Evolutionary conservation across 2,329 filamentous ascomycete species (phyloP).

Genomic region (Penicillium sp.): DNA sequence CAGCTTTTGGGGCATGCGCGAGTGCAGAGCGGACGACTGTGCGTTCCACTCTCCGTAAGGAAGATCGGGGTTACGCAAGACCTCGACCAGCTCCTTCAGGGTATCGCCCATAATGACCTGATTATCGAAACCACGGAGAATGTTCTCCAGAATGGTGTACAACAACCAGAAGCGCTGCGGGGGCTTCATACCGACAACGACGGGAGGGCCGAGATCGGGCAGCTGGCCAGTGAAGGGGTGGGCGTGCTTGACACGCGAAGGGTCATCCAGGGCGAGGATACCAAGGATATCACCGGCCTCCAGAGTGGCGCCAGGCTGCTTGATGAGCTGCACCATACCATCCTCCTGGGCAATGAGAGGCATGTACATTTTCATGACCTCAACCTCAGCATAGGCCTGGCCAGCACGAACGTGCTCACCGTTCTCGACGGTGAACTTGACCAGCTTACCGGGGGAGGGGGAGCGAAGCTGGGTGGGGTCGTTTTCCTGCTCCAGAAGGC

Average conservation of each 20-base stretch:
- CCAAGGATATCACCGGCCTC: slow-evolving; percentile 98
- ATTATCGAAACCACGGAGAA: slow-evolving; percentile 93
- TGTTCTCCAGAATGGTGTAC: slow-evolving; percentile 76
- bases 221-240: slow-evolving; percentile 90
- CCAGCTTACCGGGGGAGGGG: slow-evolving; percentile 92
- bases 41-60: slow-evolving; percentile 96
- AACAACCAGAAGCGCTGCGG: slow-evolving; percentile 81
- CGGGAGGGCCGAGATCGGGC: slow-evolving; percentile 79
- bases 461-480: slow-evolving; percentile 95
- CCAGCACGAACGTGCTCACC: slow-evolving; percentile 89
- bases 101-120: slow-evolving; percentile 90
- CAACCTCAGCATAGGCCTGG: slow-evolving; percentile 91
- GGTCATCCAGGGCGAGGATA: slow-evolving; percentile 92
- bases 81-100: slow-evolving; percentile 83
- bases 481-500: slow-evolving; percentile 96
- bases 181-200: slow-evolving; percentile 86
- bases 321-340: slow-evolving; percentile 95
- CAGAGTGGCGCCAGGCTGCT: slow-evolving; percentile 96
- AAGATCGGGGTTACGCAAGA: slow-evolving; percentile 83
- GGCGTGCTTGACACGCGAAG: slow-evolving; percentile 92
- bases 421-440: slow-evolving; percentile 96
- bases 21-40: slow-evolving; percentile 93
- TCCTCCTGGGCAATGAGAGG: slow-evolving; percentile 92
- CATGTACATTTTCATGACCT: slow-evolving; percentile 99
- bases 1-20: slow-evolving; percentile 93